phyloP scores from a whole-genome alignment of 306 rosid genomes.

The Vigna angularis region DNA sequence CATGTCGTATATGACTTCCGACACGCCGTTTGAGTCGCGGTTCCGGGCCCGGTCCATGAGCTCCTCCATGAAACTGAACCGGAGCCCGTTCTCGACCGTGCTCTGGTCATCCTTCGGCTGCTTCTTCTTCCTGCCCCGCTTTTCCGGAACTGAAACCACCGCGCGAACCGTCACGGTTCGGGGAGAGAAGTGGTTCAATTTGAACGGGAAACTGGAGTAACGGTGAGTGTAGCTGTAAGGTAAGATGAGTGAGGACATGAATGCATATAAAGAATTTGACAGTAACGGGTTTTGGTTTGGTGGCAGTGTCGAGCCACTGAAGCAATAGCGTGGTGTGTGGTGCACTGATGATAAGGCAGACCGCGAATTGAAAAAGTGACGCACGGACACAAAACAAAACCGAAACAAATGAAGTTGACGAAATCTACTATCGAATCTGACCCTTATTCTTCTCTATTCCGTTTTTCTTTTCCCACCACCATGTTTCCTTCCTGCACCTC shows the following conservation, averaged over 20 bases:
- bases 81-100: slow-evolving; percentile 72
- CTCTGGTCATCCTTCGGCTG: slow-evolving; percentile 58
- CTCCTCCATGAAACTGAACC: slow-evolving; percentile 93
- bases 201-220: slow-evolving; percentile 42
- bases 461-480: no score
- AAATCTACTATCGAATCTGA: not conserved
- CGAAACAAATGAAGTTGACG: not conserved
- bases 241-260: slow-evolving; percentile 49
- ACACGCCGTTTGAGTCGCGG: slow-evolving; percentile 73
- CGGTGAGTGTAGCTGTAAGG: slow-evolving; percentile 29
- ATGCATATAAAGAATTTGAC: slow-evolving; percentile 30
- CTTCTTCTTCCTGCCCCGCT: slow-evolving; percentile 69
- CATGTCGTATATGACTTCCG: slow-evolving; percentile 89
- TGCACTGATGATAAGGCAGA: slow-evolving; percentile 48
- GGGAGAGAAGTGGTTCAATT: slow-evolving; percentile 43
- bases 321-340: not conserved
- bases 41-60: slow-evolving; percentile 85
- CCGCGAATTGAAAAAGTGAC: slow-evolving; percentile 6
- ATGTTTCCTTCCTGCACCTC: no score
- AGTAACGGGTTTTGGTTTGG: slow-evolving; percentile 9
- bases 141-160: slow-evolving; percentile 64
- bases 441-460: no score
- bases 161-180: slow-evolving; percentile 53
- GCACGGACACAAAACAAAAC: not conserved
- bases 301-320: not conserved